These are phyloP conservation scores for Acer negundo DNA, from an alignment of 345 rosid genomes.

Conservation along the genomic window DNA sequence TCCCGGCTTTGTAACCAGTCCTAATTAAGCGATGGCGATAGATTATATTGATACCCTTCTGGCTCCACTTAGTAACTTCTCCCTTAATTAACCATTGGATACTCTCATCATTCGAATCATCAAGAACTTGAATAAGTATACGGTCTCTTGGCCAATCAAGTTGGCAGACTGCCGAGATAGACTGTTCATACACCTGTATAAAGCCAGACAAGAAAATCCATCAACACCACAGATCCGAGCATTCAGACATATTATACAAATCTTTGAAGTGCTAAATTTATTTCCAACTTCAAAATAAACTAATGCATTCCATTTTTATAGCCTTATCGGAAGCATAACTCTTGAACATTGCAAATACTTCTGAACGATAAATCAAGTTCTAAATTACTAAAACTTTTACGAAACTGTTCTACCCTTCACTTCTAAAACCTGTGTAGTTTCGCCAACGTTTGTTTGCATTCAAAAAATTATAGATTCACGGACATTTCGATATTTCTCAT, in stretches of 20 bases:
- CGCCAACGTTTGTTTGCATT: neutral
- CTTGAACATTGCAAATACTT: neutral
- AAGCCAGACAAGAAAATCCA: conserved; percentile 10
- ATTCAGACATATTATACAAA: conserved; percentile 1
- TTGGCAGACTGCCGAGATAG: conserved; percentile 83
- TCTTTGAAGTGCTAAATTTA: neutral
- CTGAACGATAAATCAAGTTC: neutral
- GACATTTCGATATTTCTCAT: neutral
- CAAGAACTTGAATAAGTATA: conserved; percentile 74
- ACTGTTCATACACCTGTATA: conserved; percentile 75
- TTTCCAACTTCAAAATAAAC: neutral
- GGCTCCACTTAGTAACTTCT: conserved; percentile 69
- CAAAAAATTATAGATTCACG: neutral
- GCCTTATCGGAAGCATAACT: neutral
- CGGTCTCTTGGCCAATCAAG: conserved; percentile 83
- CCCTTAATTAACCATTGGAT: conserved; percentile 62
- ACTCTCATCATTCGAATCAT: conserved; percentile 73
- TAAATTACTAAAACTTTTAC: neutral
- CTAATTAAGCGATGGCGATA: conserved; percentile 72
- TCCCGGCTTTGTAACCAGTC: conserved; percentile 91
- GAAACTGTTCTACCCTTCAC: neutral
- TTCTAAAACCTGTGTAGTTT: neutral
- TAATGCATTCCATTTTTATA: neutral
- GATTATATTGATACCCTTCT: conserved; percentile 67
- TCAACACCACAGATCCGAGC: conserved; percentile 21